Percentiles rank a stretch among this genome's conserved stretches.
Conservation (phyloP, 805 yeast genomes). For the Ogataea salicorniae region DNA sequence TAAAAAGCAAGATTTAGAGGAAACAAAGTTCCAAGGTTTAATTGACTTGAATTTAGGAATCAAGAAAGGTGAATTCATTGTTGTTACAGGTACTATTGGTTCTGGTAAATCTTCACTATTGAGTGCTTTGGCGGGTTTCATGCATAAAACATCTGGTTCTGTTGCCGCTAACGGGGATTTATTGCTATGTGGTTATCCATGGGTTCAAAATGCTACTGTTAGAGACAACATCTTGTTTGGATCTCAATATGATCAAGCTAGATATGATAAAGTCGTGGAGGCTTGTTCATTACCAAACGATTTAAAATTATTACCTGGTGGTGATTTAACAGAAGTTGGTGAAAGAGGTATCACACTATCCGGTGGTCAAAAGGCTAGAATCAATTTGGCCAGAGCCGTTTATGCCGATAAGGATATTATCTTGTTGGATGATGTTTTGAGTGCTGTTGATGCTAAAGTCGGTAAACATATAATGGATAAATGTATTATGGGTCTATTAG, state of each 20-base stretch:
- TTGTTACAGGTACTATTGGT: slow-evolving; percentile 72
- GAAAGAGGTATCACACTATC: slow-evolving; percentile 81
- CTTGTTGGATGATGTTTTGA: slow-evolving; percentile 67
- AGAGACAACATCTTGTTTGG: slow-evolving; percentile 75
- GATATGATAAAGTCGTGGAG: slow-evolving; percentile 49
- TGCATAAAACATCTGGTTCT: slow-evolving; percentile 51
- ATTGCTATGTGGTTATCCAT: slow-evolving; percentile 58
- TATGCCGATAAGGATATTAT: slow-evolving; percentile 64
- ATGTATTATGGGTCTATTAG: slow-evolving; percentile 56
- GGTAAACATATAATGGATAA: slow-evolving; percentile 73
- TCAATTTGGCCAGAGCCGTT: slow-evolving; percentile 71
- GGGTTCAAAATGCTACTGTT: slow-evolving; percentile 81
- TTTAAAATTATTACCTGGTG: slow-evolving; percentile 61
- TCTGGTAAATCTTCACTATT: slow-evolving; percentile 75
- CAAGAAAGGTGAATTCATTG: slow-evolving; percentile 58
- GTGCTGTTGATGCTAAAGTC: slow-evolving; percentile 81
- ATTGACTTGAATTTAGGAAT: slow-evolving; percentile 45
- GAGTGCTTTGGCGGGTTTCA: slow-evolving; percentile 65
- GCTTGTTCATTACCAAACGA: slow-evolving; percentile 69
- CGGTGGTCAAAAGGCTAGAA: slow-evolving; percentile 88
- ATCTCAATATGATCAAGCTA: slow-evolving; percentile 40
- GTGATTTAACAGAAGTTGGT: slow-evolving; percentile 77
- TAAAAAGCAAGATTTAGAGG: slow-evolving; percentile 8
- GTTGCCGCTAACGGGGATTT: slow-evolving; percentile 49
- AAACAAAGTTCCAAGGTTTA: slow-evolving; percentile 41